phyloP scores from a whole-genome alignment of 2,329 filamentous ascomycete species.

The Pseudocercospora fuligena region DNA sequence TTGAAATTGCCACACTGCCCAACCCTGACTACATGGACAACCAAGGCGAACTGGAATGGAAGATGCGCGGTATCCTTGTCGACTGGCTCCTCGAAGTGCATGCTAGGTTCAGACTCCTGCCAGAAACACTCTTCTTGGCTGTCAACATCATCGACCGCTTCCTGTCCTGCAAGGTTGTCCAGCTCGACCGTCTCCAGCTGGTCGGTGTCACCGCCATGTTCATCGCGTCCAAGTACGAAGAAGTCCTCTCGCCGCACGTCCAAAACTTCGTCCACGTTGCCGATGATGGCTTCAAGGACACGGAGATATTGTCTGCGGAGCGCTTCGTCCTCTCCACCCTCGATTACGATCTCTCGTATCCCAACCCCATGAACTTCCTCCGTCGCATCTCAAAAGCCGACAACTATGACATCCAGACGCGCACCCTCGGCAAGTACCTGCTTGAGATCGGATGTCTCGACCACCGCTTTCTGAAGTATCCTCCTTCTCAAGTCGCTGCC shows the following conservation, averaged over 20 bases:
- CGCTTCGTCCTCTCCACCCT: slow-evolving; percentile 89
- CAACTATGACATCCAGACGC: slow-evolving; percentile 97
- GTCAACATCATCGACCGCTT: slow-evolving; percentile 99
- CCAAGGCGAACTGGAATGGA: slow-evolving; percentile 96
- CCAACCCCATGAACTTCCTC: slow-evolving; percentile 99
- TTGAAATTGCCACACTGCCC: slow-evolving; percentile 80
- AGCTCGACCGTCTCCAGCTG: slow-evolving; percentile 92
- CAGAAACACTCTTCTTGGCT: slow-evolving; percentile 93
- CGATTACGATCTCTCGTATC: slow-evolving; percentile 97
- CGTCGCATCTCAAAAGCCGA: slow-evolving; percentile 98
- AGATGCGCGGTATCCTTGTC: slow-evolving; percentile 94
- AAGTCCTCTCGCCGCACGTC: slow-evolving; percentile 94
- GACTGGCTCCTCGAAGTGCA: slow-evolving; percentile 99
- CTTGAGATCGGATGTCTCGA: slow-evolving; percentile 97
- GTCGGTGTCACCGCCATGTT: slow-evolving; percentile 99
- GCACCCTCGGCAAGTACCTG: slow-evolving; percentile 95
- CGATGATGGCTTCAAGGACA: slow-evolving; percentile 93
- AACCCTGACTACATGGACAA: slow-evolving; percentile 95
- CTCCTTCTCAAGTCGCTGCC: slow-evolving; percentile 87
- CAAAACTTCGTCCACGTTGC: slow-evolving; percentile 96
- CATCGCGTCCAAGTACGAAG: slow-evolving; percentile 98
- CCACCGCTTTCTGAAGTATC: slow-evolving; percentile 88
- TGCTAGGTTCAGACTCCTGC: slow-evolving; percentile 91
- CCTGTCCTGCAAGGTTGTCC: slow-evolving; percentile 91
- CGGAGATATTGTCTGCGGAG: slow-evolving; percentile 96